Base-by-base conservation (phyloP, 2,329 filamentous ascomycete genomes). In the Onygena corvina region DNA sequence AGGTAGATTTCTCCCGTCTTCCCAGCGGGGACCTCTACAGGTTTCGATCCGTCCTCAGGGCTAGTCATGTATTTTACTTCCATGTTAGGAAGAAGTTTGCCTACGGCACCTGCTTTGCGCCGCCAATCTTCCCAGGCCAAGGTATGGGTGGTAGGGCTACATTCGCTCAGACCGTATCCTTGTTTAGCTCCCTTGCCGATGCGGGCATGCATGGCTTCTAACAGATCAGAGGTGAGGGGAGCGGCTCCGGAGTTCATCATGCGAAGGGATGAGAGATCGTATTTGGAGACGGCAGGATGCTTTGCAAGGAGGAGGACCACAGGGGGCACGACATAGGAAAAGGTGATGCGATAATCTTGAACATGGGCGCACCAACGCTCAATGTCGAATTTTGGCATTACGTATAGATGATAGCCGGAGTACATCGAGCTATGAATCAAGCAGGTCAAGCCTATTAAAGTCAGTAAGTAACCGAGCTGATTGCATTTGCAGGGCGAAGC, bases 171-270 rank as follows among this genome's bases (percentile, higher is more conserved):
- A 0, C 90, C 90, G 61, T 94, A 96, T 14, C 86, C 89, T 67
- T 96, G 90, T 72, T 94, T 95, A 53, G 94, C 80, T 1, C 83
- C 82, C 16, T 93, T 74, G 47, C 80, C 80, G 51, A 92, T 77
- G 5, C 88, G 79, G 16, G 76, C 67, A 71, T 86, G 85, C 2
- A 92, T 77, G 6, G 79, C 76, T 49, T 87, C 79, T 1, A 90
- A 84, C 1, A 96, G 76, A 54, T 94, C 87, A 27, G 73, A 71
- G 0, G 86, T 90, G 34, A 95, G 71, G 0, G 90, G 90, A 0
- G 90, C 89, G 0, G 89, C 90, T 20, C 86, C 90, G 0, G 80
- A 89, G 67, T 88, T 92, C 72, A 94, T 73, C 77, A 89, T 89
- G 40, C 84, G 82, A 20, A 96, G 61, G 3, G 76, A 80, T 12